A percentile compares a stretch with the other conserved stretches of the same genome.
Evolutionary conservation across 1,139 yeast genomes (phyloP).

Genomic region (Magnusiomyces magnusii): DNA sequence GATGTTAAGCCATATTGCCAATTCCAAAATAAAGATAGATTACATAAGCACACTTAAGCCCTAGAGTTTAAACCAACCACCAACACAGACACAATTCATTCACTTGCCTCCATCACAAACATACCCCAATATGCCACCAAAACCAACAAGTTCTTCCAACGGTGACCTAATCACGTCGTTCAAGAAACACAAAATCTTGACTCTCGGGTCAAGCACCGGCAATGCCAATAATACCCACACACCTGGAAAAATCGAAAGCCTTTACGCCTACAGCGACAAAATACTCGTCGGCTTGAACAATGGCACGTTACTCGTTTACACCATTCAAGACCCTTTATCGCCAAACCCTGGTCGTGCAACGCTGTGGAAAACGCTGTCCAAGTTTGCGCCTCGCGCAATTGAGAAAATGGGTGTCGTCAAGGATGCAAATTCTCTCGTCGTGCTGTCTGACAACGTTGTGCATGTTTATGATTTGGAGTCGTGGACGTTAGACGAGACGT

Average conservation of each 20-base stretch:
- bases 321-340: constrained; percentile 22
- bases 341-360: constrained; percentile 13
- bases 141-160: not conserved
- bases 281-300: constrained; percentile 24
- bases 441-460: constrained; percentile 31
- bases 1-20: no score
- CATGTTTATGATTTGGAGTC: constrained; percentile 32
- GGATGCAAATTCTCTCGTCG: constrained; percentile 32
- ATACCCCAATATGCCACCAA: no score
- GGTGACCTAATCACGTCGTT: not conserved
- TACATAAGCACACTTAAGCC: not conserved
- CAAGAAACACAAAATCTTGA: not conserved
- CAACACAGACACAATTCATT: no score
- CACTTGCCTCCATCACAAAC: no score
- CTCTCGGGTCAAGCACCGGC: not conserved
- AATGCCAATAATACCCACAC: no score
- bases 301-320: constrained; percentile 25
- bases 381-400: constrained; percentile 23
- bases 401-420: constrained; percentile 32
- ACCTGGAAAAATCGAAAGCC: constrained; percentile 4
- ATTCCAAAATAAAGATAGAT: no score
- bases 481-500: constrained; percentile 28
- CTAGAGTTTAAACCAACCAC: no score
- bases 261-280: constrained; percentile 25
- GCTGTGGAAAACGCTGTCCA: constrained; percentile 17